Percentiles rank a stretch among this genome's conserved stretches.
Evolutionary conservation across 768 basidiomycete genomes (phyloP).

Genomic region (Amanita pallidorosea): DNA sequence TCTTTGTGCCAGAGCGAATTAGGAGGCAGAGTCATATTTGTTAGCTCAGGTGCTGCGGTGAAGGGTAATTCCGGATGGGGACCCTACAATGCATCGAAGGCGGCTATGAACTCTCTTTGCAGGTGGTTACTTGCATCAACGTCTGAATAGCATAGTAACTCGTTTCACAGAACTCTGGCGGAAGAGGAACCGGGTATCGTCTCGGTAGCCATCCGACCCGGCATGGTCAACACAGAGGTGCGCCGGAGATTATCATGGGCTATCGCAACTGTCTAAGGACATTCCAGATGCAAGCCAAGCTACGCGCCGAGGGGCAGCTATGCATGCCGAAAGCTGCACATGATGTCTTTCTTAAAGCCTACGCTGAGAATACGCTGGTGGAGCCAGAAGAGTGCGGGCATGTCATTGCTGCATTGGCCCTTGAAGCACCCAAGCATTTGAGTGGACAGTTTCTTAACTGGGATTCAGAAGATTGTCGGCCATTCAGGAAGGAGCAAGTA

Average conservation of each 20-base stretch:
- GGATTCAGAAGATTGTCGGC: conserved; percentile 60
- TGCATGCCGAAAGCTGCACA: conserved; percentile 49
- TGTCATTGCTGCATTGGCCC: conserved; percentile 66
- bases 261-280: neutral
- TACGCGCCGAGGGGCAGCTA: conserved; percentile 40
- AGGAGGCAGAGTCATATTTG: conserved; percentile 64
- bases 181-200: conserved; percentile 72
- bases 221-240: conserved; percentile 78
- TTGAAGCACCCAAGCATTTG: conserved; percentile 50
- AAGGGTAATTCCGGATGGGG: conserved; percentile 66
- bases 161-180: conserved; percentile 57
- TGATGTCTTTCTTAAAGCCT: conserved; percentile 42
- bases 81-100: conserved; percentile 76
- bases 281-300: conserved; percentile 55
- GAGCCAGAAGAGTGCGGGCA: conserved; percentile 65
- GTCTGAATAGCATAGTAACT: neutral
- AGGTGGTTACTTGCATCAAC: conserved; percentile 30
- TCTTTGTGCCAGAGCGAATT: conserved; percentile 47
- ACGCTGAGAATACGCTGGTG: conserved; percentile 61
- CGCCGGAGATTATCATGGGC: conserved; percentile 13
- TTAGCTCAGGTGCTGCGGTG: conserved; percentile 79
- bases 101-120: conserved; percentile 81
- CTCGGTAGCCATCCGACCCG: conserved; percentile 75
- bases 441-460: conserved; percentile 77
- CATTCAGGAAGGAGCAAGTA: conserved; percentile 28